These are phyloP conservation scores for Fragilaria radians DNA, from an alignment of 108 stramenopile species.

Conservation along the genomic window DNA sequence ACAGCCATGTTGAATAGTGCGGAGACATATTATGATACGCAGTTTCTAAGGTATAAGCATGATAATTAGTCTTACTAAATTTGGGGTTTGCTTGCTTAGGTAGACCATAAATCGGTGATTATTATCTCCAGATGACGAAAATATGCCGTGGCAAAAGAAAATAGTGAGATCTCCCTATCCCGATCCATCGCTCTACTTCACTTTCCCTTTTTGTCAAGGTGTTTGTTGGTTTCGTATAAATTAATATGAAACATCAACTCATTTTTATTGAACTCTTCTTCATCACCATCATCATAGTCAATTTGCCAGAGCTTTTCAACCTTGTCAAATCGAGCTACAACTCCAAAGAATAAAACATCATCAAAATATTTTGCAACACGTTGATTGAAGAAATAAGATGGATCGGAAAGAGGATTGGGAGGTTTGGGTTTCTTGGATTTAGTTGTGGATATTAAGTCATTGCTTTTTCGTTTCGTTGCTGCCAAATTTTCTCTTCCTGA, in stretches of 20 bases:
- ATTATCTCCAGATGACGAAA: no score
- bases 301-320: slow-evolving; percentile 41
- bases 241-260: slow-evolving; percentile 37
- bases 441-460: slow-evolving; percentile 8
- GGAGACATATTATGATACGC: no score
- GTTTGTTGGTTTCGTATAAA: slow-evolving; percentile 14
- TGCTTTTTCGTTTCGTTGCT: slow-evolving; percentile 6
- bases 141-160: no score
- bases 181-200: no score
- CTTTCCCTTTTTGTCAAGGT: slow-evolving; percentile 1
- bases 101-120: no score
- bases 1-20: no score
- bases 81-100: no score
- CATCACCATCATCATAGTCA: slow-evolving; percentile 58
- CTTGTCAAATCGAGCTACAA: slow-evolving; percentile 28
- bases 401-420: slow-evolving; percentile 19
- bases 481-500: background rate
- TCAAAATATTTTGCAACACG: slow-evolving; percentile 51
- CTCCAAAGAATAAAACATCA: slow-evolving; percentile 44
- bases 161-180: no score
- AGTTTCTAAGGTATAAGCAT: no score
- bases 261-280: slow-evolving; percentile 36
- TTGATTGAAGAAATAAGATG: slow-evolving; percentile 13
- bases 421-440: slow-evolving; percentile 5
- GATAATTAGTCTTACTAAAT: no score